Base-by-base conservation (phyloP, 129 eudicot genomes). In the Lactuca sativa region DNA sequence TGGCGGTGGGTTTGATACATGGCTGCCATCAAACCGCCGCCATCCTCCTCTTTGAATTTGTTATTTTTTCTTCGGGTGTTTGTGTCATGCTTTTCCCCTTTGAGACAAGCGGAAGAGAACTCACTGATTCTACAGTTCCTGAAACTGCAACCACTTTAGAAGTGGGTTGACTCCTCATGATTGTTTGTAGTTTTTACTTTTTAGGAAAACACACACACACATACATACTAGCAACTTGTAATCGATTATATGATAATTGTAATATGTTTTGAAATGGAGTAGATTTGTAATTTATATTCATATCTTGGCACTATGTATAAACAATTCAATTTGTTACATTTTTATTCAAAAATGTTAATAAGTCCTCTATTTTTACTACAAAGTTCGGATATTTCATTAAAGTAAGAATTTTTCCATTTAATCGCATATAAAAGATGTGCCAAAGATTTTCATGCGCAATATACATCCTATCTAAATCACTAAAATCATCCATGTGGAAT, bases 1-100 rank as follows among this genome's bases (percentile, higher is more conserved):
- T 89, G 54, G 90, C 96, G 2, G 93, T 86, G 13, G 82, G 88
- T 60, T 68, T 89, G 65, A 70, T 84, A 41, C 88, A 82, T 61
- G 84, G 86, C 36, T 89, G 96, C 65, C 92, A 89, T 71, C 86
- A 77, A 60, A 82, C 90, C 48, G 54, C 78, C 60, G 85, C 96
- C 62, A 80, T 86, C 48, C 63, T 86, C 25, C 58, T 86, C 8
- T 89, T 89, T 65, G 92, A 82, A 81, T 11, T 67, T n/a, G 77
- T 86, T 64, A 82, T 89, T 43, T 72, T 84, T 77, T 37, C 77
- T 36, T 79, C 93, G 1, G 90, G 90, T 11, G 62, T 77, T 14
- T 62, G 85, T 58, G 92, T 86, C 5, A 13, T 82, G 64, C 69
- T 79, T 60, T 76, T 89, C 44, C 96, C 96, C 1, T 78, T 85